Evolutionary conservation across 1,139 yeast species (phyloP).

Genomic region (Lodderomyces margitis): DNA sequence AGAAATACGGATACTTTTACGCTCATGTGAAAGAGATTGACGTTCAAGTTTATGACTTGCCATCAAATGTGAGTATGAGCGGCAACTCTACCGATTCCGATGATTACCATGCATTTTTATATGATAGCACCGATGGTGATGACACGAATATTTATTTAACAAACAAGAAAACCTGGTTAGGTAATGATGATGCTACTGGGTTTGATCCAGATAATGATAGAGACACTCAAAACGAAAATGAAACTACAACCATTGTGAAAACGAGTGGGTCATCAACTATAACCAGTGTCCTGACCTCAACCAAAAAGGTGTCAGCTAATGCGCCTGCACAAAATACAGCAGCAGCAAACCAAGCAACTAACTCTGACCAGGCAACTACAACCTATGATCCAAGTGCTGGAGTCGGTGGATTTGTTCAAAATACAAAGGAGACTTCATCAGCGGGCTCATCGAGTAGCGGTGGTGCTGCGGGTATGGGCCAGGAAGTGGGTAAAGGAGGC

Average conservation of each 20-base stretch:
- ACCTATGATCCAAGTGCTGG: constrained; percentile 21
- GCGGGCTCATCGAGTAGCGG: constrained; percentile 12
- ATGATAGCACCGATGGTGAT: constrained; percentile 47
- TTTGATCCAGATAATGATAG: constrained; percentile 48
- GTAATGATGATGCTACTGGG: constrained; percentile 62
- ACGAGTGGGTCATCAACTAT: constrained; percentile 16
- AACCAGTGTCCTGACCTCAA: constrained; percentile 15
- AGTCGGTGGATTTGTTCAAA: constrained; percentile 39
- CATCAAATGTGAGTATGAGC: constrained; percentile 40
- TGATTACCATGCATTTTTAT: constrained; percentile 51
- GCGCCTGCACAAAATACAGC: constrained; percentile 17
- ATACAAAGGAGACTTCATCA: constrained; percentile 18
- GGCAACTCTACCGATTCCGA: constrained; percentile 36
- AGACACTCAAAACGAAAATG: constrained; percentile 6
- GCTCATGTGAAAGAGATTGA: constrained; percentile 59
- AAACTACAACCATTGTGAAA: constrained; percentile 13
- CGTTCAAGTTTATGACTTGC: constrained; percentile 70
- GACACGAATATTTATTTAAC: constrained; percentile 54
- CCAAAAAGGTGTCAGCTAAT: constrained; percentile 13
- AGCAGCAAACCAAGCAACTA: constrained; percentile 12
- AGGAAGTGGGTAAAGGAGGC: constrained; percentile 16
- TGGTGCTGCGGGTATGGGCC: constrained; percentile 6
- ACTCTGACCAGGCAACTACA: constrained; percentile 11
- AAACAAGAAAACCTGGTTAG: constrained; percentile 58
- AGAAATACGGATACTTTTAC: constrained; percentile 74